Conservation (phyloP, 164 flowering plant species). For the Sextonia rubra region DNA sequence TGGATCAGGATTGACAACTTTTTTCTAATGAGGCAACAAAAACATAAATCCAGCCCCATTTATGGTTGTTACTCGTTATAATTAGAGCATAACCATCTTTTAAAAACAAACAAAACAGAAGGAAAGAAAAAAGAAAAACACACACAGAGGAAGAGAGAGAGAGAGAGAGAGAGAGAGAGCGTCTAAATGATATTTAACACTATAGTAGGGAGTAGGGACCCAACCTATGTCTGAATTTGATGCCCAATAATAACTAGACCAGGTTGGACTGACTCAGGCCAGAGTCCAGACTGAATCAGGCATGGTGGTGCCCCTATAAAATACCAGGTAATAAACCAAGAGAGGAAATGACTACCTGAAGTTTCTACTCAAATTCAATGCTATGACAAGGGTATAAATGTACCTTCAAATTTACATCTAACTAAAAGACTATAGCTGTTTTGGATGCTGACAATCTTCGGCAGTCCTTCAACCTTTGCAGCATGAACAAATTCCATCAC, state of each 20-base stretch:
- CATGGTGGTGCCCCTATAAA: not conserved
- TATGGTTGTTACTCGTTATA: not conserved
- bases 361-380: not conserved
- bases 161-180: too few relatives aligned
- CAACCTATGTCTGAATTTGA: not conserved
- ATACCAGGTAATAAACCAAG: not conserved
- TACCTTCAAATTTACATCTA: conserved; percentile 74
- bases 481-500: conserved; percentile 97
- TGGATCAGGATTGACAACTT: not conserved
- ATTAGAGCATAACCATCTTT: too few relatives aligned
- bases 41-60: not conserved
- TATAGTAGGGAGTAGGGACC: too few relatives aligned
- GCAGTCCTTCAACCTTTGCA: conserved; percentile 75
- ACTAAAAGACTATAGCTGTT: conserved; percentile 74
- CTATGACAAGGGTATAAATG: not conserved
- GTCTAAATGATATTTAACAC: too few relatives aligned
- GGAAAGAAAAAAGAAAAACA: too few relatives aligned
- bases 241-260: not conserved
- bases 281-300: not conserved
- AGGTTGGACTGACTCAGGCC: not conserved
- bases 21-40: not conserved
- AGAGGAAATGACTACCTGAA: not conserved
- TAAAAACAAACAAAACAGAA: too few relatives aligned
- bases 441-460: conserved; percentile 94
- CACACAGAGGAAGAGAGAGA: too few relatives aligned